These are phyloP conservation scores for Chaetomium strumarium DNA, from an alignment of 2,329 filamentous ascomycete genomes.

Conservation along the genomic window DNA sequence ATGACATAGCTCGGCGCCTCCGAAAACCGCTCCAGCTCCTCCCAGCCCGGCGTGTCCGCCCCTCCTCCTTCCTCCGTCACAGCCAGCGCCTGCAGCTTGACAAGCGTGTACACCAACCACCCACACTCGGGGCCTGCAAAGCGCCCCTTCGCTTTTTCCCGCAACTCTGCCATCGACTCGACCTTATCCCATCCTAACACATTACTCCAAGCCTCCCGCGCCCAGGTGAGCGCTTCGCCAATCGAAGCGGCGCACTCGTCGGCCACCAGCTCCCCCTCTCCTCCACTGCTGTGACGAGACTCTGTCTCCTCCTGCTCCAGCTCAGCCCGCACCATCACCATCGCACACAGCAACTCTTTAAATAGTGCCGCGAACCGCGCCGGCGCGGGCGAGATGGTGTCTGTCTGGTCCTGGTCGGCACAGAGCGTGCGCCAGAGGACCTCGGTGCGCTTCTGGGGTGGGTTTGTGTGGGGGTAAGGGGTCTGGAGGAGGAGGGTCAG, in stretches of 20 bases:
- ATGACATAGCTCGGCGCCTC: constrained; percentile 12
- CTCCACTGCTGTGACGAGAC: background rate
- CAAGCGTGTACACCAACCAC: constrained; percentile 12
- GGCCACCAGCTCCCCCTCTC: background rate
- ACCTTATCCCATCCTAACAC: constrained; percentile 4
- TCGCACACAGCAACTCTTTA: constrained; percentile 13
- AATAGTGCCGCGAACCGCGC: constrained; percentile 7
- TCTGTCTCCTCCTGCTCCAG: constrained; percentile 2
- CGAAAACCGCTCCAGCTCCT: constrained; percentile 8
- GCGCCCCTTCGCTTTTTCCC: constrained; percentile 4
- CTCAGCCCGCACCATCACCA: constrained; percentile 15
- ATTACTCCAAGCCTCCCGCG: constrained; percentile 6
- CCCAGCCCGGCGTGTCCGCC: constrained; percentile 10
- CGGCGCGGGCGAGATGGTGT: background rate
- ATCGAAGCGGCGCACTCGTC: constrained; percentile 7
- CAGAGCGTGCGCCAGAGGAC: constrained; percentile 17
- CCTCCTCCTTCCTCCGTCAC: constrained; percentile 1
- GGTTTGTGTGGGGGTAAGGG: constrained; percentile 6
- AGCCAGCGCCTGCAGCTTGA: constrained; percentile 12
- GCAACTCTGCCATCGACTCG: background rate
- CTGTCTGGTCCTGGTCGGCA: constrained; percentile 8
- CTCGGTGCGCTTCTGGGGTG: constrained; percentile 6
- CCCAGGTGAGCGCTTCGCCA: constrained; percentile 7
- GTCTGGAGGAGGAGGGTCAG: constrained; percentile 8
- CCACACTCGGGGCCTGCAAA: constrained; percentile 7